Base-by-base conservation (phyloP, 192 early-diverging fungal genomes). In the Backusella mclennaniae region DNA sequence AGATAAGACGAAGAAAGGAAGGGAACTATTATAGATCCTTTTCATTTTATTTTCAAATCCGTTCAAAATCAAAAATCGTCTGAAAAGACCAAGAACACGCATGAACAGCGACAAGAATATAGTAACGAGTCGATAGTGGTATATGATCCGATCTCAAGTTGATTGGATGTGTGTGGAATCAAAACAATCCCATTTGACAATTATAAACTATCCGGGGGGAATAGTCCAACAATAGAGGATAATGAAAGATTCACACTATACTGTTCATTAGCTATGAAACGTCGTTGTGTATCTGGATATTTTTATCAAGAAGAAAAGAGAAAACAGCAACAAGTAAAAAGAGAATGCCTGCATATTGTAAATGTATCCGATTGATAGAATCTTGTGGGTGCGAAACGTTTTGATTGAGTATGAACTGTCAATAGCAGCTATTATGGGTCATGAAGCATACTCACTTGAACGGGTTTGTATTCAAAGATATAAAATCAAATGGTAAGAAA, bases 401-500 rank as follows among this genome's bases (percentile, higher is more conserved):
- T 77, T 90, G 29, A 87, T 86, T 73, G 89, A 90, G 66, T 84
- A 86, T 41, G 80, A 83, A 44, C 46, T 94, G 93, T 42, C 77
- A 91, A 79, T 87, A 87, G 9, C 92, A 94, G 8, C 85, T 94
- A 0, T 77, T 94, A 15, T 84, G 87, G 74, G 87, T 85, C 1
- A 77, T 94, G 8, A 84, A 88, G 17, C 85, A 89, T 73, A 71
- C 93, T 35, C 93, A 94, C 56, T 67, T 87, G 1, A 90, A 88
- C 11, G 90, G 90, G 17, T 88, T 93, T 73, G 83, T 91, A 9
- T 91, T 91, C 78, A 89, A 89, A 79, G 85, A 87, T 69, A 85
- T 87, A 33, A 67, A 71, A 36, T 77, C 85, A 8, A 77, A 68
- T 15, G 88, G 80, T 80, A 77, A 87, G 9, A 39, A 39, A 33